Evolutionary conservation across 2,329 filamentous ascomycete species (phyloP), one percentile per base, ranked within the genome.

Genomic region (Chalaropsis ovoidea): DNA sequence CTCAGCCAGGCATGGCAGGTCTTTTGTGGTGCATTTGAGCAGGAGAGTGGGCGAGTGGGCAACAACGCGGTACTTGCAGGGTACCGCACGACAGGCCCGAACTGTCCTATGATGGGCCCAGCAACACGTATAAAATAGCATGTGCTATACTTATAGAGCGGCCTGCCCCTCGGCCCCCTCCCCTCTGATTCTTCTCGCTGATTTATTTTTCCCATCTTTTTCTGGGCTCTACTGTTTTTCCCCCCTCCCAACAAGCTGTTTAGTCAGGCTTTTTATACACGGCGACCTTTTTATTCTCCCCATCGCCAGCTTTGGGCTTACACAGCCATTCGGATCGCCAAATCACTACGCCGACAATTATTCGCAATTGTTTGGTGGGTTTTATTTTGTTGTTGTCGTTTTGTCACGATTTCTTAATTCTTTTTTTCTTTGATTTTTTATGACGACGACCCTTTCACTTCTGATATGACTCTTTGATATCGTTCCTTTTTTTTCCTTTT

Each of bases 101-200:
- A 42, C 39, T 22, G 2, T 43, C 45, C 58, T 49, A 31, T 62
- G 41, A 64, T 54, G 41, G 56, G 49, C 62, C 63, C 42, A 62
- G 62, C 56, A 67, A 67, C 75, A 74, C 76, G 75, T 77, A 77
- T 77, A 77, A 77, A 77, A 77, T 75, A 76, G 75, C 74, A 77
- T 71, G 73, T 71, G 73, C 65, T 72, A 74, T 73, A 75, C 75
- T 75, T 76, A 77, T 77, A 76, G 74, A 74, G 73, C 73, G 73
- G 74, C 75, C 73, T 76, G 75, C 76, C 75, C 75, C 76, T 76
- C 76, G 75, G 65, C 67, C 65, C 63, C 64, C 64, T 69, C 58
- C 19, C 65, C 65, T 65, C 54, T 68, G 68, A 67, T 61, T 67
- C 62, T 64, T 64, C 62, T 56, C 66, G 66, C 58, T 62, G 62